Percentiles rank a stretch among this genome's conserved stretches.
Evolutionary conservation across 495 filamentous ascomycete genomes (phyloP).

Genomic region (Penicillium mononematosum): DNA sequence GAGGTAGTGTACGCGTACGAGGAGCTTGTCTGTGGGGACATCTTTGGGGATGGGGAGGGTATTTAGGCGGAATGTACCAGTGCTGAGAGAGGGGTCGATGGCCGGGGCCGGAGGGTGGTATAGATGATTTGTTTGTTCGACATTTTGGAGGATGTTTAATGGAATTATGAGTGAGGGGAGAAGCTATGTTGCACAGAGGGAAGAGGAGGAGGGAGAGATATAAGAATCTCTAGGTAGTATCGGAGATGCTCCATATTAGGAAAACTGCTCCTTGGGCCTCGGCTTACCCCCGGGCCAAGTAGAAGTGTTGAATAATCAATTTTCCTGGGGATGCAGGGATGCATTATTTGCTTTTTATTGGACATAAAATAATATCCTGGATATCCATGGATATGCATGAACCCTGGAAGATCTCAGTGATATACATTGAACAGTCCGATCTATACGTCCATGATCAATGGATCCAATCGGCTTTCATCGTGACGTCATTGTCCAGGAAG

Average conservation of each 20-base stretch:
- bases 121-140: slow-evolving; percentile 47
- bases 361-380: background rate
- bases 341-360: background rate
- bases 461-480: slow-evolving; percentile 10
- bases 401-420: background rate
- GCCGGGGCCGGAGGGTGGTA: slow-evolving; percentile 38
- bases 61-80: slow-evolving; percentile 55
- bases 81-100: slow-evolving; percentile 41
- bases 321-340: background rate
- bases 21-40: slow-evolving; percentile 58
- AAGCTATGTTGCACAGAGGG: background rate
- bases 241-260: slow-evolving; percentile 34
- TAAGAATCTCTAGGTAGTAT: slow-evolving; percentile 7
- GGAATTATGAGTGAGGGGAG: background rate
- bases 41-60: slow-evolving; percentile 44
- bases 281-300: slow-evolving; percentile 11
- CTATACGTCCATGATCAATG: background rate
- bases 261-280: slow-evolving; percentile 32
- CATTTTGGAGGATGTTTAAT: slow-evolving; percentile 24
- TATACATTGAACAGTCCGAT: background rate
- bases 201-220: slow-evolving; percentile 2
- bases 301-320: slow-evolving; percentile 8
- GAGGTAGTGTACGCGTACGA: slow-evolving; percentile 66
- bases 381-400: too few species aligned
- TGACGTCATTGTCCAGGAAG: slow-evolving; percentile 22